Conservation (phyloP, 305 asterid genomes). For the Ilex paraguariensis region DNA sequence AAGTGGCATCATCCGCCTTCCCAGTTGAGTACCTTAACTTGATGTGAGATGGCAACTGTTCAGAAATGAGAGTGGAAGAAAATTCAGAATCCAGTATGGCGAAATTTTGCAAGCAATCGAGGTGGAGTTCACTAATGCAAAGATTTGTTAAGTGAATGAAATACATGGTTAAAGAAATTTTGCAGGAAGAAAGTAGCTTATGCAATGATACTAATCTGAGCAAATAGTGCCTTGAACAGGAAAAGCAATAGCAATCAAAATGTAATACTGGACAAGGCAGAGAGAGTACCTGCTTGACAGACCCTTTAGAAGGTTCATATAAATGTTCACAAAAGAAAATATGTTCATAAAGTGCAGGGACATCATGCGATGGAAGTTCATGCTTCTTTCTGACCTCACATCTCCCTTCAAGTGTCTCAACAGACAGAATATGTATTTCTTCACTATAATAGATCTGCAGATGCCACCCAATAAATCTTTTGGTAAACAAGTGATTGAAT, state of each 20-base stretch:
- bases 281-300: constrained; percentile 65
- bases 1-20: constrained; percentile 33
- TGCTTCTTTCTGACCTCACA: constrained; percentile 81
- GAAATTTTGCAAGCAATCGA: neutral
- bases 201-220: too few species aligned
- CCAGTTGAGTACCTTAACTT: constrained; percentile 50
- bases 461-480: constrained; percentile 3
- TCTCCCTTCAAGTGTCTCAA: constrained; percentile 65
- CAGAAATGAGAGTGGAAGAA: constrained; percentile 17
- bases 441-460: constrained; percentile 80
- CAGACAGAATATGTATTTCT: constrained; percentile 54
- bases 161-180: too few species aligned
- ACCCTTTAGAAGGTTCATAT: constrained; percentile 77
- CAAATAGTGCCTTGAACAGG: too few species aligned
- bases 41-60: constrained; percentile 69
- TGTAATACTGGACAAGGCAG: constrained; percentile 6
- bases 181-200: too few species aligned
- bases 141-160: too few species aligned
- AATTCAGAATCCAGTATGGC: constrained; percentile 15
- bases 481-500: neutral
- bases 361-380: constrained; percentile 65
- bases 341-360: constrained; percentile 56
- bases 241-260: neutral
- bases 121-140: too few species aligned
- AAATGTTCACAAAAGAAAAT: constrained; percentile 78